Evolutionary conservation across 140 eudicot genomes (phyloP).

Genomic region (Senecio squalidus): DNA sequence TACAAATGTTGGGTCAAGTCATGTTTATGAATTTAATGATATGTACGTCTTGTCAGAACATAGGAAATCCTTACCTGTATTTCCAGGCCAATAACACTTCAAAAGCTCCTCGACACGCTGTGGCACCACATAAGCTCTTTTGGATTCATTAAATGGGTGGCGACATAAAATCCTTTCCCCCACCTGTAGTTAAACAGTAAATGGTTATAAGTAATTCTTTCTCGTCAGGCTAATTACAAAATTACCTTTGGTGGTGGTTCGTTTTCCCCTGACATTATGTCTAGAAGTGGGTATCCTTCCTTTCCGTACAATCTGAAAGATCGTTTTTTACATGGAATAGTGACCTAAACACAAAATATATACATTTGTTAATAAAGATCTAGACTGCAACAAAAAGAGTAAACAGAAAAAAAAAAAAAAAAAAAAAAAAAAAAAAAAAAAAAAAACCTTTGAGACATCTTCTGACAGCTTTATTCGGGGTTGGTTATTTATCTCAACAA

Average conservation of each 20-base stretch:
- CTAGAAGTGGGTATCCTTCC: constrained; percentile 88
- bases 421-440: too few relatives aligned
- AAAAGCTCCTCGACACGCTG: constrained; percentile 92
- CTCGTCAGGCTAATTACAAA: neutral
- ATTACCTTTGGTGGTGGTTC: constrained; percentile 89
- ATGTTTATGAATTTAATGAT: neutral
- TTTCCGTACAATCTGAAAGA: constrained; percentile 87
- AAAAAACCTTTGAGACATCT: constrained; percentile 98
- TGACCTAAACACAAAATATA: constrained; percentile 46
- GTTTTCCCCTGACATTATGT: constrained; percentile 90
- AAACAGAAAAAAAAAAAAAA: too few relatives aligned
- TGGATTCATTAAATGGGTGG: constrained; percentile 91
- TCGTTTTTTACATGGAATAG: constrained; percentile 95
- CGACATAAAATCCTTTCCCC: constrained; percentile 90
- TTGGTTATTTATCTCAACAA: constrained; percentile 90
- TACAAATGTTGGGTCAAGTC: neutral
- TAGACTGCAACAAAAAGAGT: neutral
- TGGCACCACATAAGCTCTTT: constrained; percentile 95
- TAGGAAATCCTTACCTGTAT: constrained; percentile 41
- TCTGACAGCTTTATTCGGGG: constrained; percentile 97
- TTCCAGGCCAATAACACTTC: constrained; percentile 93
- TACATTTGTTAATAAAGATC: neutral
- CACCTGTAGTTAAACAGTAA: constrained; percentile 29
- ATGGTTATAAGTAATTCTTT: neutral
- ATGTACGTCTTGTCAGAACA: neutral